phyloP scores from a whole-genome alignment of 768 basidiomycete genomes.

The Psilocybe cyanescens region DNA sequence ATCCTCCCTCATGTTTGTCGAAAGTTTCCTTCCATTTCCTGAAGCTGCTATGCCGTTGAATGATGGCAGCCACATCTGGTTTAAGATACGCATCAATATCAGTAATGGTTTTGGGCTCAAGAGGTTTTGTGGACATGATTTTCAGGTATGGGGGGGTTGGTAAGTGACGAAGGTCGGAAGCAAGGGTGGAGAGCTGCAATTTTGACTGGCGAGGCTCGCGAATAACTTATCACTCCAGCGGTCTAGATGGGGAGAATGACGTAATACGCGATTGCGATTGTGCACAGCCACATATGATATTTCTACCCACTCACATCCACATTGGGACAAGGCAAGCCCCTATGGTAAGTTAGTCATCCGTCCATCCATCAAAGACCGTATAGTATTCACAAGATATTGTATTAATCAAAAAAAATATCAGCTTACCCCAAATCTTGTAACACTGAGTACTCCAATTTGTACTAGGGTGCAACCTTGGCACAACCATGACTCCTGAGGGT shows the following conservation, averaged over 20 bases:
- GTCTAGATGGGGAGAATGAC: constrained; percentile 14
- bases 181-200: constrained; percentile 11
- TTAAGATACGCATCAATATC: constrained; percentile 76
- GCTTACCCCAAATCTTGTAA: too few relatives aligned
- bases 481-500: too few relatives aligned
- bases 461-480: too few relatives aligned
- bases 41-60: constrained; percentile 69
- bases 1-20: constrained; percentile 81
- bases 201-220: constrained; percentile 14
- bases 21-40: constrained; percentile 79
- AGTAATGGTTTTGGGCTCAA: constrained; percentile 62
- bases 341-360: background rate
- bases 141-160: constrained; percentile 9
- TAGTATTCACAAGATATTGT: too few relatives aligned
- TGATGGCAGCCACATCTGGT: constrained; percentile 70
- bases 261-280: constrained; percentile 12
- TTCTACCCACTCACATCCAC: background rate
- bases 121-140: constrained; percentile 45
- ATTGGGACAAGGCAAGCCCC: background rate
- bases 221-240: background rate
- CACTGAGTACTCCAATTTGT: too few relatives aligned
- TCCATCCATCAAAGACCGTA: too few relatives aligned
- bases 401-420: too few relatives aligned
- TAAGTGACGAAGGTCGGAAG: constrained; percentile 15
- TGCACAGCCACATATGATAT: constrained; percentile 4